Percentiles rank a stretch among this genome's conserved stretches.
phyloP scores from a whole-genome alignment of 2,329 filamentous ascomycete species.

The Metarhizium guizhouense region DNA sequence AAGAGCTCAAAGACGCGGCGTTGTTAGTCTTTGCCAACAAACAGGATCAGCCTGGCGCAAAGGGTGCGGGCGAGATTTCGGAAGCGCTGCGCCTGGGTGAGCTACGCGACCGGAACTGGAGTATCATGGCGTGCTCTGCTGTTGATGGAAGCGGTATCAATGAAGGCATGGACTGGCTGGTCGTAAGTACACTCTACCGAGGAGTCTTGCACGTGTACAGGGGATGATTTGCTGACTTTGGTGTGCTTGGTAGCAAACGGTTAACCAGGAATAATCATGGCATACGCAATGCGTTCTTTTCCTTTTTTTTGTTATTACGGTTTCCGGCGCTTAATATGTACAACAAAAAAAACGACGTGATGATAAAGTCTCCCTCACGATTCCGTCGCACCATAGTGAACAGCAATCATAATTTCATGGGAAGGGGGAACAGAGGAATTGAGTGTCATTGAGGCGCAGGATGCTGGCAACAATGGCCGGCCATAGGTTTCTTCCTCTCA shows the following conservation, averaged over 20 bases:
- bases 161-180: constrained; percentile 99
- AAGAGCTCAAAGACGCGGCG: constrained; percentile 87
- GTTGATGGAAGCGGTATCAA: constrained; percentile 91
- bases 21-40: constrained; percentile 97
- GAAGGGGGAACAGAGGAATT: constrained; percentile 8
- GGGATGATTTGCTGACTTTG: neutral
- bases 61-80: constrained; percentile 92
- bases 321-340: constrained; percentile 17
- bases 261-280: constrained; percentile 21
- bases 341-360: constrained; percentile 21
- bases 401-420: constrained; percentile 12
- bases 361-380: constrained; percentile 11
- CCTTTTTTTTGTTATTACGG: neutral
- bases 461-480: neutral
- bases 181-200: constrained; percentile 45
- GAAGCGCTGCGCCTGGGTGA: constrained; percentile 86
- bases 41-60: constrained; percentile 94
- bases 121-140: constrained; percentile 93
- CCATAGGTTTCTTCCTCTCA: neutral
- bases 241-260: constrained; percentile 22
- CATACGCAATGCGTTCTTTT: constrained; percentile 1
- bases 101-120: constrained; percentile 95
- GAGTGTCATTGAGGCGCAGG: neutral
- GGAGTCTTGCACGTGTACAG: neutral
- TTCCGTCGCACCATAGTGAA: constrained; percentile 18